Conservation (phyloP, 352 stramenopile genomes). For the Plasmopara muralis region DNA sequence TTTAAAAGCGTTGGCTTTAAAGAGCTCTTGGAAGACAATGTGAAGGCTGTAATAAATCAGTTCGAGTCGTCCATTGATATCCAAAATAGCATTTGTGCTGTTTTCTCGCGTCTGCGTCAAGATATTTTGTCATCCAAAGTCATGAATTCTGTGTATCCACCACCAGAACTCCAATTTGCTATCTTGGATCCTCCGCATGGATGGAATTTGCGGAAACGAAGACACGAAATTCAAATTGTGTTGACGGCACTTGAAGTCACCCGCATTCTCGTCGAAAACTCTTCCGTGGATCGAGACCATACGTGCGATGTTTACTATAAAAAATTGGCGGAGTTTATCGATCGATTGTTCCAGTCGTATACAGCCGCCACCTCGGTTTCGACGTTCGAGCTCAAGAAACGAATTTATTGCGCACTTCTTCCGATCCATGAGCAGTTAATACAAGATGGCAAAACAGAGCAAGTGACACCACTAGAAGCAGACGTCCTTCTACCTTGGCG, state of each 20-base stretch:
- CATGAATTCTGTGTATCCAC: conserved; percentile 22
- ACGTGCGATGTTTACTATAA: conserved; percentile 55
- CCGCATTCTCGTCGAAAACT: conserved; percentile 13
- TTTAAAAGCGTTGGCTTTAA: conserved; percentile 29
- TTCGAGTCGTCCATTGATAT: conserved; percentile 24
- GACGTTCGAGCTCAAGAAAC: conserved; percentile 56
- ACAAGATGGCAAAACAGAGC: conserved; percentile 8
- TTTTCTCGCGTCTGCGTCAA: conserved; percentile 19
- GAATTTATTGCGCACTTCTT: conserved; percentile 42
- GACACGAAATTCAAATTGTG: conserved; percentile 21
- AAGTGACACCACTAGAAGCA: conserved; percentile 15
- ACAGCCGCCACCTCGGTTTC: conserved; percentile 27
- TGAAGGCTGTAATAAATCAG: conserved; percentile 30
- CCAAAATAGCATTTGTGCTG: conserved; percentile 22
- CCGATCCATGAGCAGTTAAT: conserved; percentile 43
- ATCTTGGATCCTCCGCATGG: conserved; percentile 23
- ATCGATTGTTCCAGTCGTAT: conserved; percentile 39
- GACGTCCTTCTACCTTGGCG: conserved; percentile 41
- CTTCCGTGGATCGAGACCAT: conserved; percentile 19
- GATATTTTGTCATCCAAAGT: conserved; percentile 29
- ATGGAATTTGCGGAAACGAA: conserved; percentile 35
- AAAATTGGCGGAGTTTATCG: conserved; percentile 47
- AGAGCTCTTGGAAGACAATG: conserved; percentile 34
- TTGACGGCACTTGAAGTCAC: conserved; percentile 29
- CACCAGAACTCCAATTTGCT: conserved; percentile 44